Base-by-base conservation (phyloP, 129 eudicot genomes). In the Pittosporum tobira region DNA sequence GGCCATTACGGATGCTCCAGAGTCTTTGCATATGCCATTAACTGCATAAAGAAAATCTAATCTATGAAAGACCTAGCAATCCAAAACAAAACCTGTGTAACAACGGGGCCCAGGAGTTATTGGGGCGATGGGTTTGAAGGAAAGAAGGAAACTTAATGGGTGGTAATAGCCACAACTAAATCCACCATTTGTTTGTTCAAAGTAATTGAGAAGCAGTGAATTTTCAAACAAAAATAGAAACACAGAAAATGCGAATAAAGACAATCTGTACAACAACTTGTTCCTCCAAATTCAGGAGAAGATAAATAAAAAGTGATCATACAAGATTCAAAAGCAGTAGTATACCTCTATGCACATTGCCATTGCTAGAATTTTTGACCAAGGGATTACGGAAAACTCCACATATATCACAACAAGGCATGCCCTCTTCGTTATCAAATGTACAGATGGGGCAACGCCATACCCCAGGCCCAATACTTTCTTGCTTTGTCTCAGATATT, bases 381-480 rank as follows among this genome's bases (percentile, higher is more conserved):
- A 87, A 69, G 28, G 98, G 99, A 48, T 83, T 65, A 49, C 88
- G 86, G 57, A 93, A 83, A 30, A 87, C 96, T 26, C 99, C 96
- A 75, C 99, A 93, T 51, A 93, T 93, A 36, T 93, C 99, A 79
- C 99, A 93, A 36, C 78, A 72, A 59, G 83, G 72, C 94, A 83
- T 81, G 49, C 62, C 58, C 20, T 93, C 96, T 49, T 84, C 94
- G 45, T 93, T 93, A 67, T 93, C 96, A 66, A 55, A 93, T 53
- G 99, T 93, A 68, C 99, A 93, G 24, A 87, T 82, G 42, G 88
- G 89, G 69, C 96, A 93, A 24, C 85, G 62, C 99, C 99, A 93
- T 46, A 84, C 81, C 57, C 80, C 87, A 69, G 73, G 23, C 54
- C 63, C 67, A 34, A 26, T 48, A 16, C 22, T 51, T 57, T 74